These are phyloP conservation scores for Blastobotrys capitulatus DNA, from an alignment of 1,139 yeast genomes.

Conservation along the genomic window DNA sequence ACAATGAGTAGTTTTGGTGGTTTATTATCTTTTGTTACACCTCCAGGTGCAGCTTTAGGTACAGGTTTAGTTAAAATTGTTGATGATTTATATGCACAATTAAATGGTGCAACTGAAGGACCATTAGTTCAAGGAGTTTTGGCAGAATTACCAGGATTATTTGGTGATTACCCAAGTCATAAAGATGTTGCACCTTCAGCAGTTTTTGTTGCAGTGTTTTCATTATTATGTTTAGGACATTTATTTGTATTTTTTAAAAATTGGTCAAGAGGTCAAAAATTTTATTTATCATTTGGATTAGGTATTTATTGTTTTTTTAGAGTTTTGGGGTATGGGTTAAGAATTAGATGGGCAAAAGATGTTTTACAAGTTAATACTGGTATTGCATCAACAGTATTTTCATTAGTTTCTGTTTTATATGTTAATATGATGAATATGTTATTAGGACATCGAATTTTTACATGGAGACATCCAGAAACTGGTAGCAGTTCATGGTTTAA, in stretches of 20 bases:
- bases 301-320: constrained; percentile 49
- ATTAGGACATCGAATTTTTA: constrained; percentile 70
- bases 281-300: constrained; percentile 54
- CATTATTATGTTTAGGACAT: constrained; percentile 46
- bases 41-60: constrained; percentile 20
- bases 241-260: constrained; percentile 47
- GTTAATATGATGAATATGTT: constrained; percentile 48
- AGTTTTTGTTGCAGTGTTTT: constrained; percentile 52
- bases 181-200: constrained; percentile 58
- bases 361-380: constrained; percentile 46
- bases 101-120: constrained; percentile 11
- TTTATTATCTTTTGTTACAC: constrained; percentile 21
- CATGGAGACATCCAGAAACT: constrained; percentile 78
- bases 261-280: constrained; percentile 55
- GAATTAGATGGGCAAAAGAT: constrained; percentile 56
- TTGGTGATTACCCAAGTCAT: constrained; percentile 61
- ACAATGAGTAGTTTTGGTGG: neutral
- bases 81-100: constrained; percentile 5
- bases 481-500: constrained; percentile 56
- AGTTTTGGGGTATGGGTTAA: constrained; percentile 53
- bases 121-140: constrained; percentile 8
- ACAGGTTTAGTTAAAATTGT: constrained; percentile 17
- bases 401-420: constrained; percentile 44
- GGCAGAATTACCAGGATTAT: constrained; percentile 43
- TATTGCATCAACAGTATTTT: constrained; percentile 54